These are phyloP conservation scores for Camellia lanceoleosa DNA, from an alignment of 148 eudicot genomes.

Conservation along the genomic window DNA sequence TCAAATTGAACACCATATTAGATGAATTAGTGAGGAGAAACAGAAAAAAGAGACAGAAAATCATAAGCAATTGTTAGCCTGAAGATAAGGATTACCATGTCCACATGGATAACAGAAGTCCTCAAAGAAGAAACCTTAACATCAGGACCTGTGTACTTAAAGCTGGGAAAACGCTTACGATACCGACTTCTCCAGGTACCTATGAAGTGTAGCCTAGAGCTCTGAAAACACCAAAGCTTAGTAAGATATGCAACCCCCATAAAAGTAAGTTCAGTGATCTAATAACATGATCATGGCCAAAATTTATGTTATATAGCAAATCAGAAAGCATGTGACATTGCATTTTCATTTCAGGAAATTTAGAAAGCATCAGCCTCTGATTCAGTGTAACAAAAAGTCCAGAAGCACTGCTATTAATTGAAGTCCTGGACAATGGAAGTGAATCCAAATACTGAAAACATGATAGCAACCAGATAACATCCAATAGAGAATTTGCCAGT, in stretches of 20 bases:
- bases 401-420: too few relatives aligned
- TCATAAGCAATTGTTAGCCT: neutral
- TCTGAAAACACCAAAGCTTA: slow-evolving; percentile 40
- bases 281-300: neutral
- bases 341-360: neutral
- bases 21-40: neutral
- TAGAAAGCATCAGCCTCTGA: neutral
- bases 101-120: slow-evolving; percentile 65
- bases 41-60: neutral
- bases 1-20: slow-evolving; percentile 5
- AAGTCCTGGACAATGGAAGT: neutral
- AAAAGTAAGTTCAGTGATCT: neutral
- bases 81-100: slow-evolving; percentile 60
- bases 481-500: neutral
- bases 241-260: neutral
- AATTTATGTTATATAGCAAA: neutral
- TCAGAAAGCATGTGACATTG: neutral
- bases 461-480: neutral
- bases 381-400: neutral
- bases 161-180: slow-evolving; percentile 64
- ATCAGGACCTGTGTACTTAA: slow-evolving; percentile 29
- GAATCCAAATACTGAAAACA: neutral
- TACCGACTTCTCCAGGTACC: slow-evolving; percentile 98
- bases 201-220: slow-evolving; percentile 90
- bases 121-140: slow-evolving; percentile 35